Evolutionary conservation across 2,329 filamentous ascomycete species (phyloP).

Genomic region (Exophiala calicioides): DNA sequence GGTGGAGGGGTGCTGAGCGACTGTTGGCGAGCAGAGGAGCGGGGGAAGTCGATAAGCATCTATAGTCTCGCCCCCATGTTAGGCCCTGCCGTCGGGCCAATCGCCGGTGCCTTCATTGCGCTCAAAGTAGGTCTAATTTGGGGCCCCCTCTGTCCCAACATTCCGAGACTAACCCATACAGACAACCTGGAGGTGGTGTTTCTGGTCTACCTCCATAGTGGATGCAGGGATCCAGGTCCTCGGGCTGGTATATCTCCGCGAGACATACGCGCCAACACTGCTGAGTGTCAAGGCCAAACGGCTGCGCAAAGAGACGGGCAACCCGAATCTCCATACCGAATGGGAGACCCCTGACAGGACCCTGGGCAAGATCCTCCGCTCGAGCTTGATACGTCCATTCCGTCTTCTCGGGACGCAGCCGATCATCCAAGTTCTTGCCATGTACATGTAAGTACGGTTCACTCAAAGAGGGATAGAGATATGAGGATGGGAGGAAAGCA

Average conservation of each 20-base stretch:
- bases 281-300: conserved; percentile 59
- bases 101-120: conserved; percentile 66
- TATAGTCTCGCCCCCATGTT: conserved; percentile 66
- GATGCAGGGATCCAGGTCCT: conserved; percentile 62
- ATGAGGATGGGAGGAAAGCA: not conserved
- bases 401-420: conserved; percentile 57
- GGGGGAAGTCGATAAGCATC: conserved; percentile 63
- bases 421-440: conserved; percentile 56
- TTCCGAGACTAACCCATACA: conserved; percentile 32
- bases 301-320: conserved; percentile 45
- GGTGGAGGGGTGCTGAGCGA: conserved; percentile 57
- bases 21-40: conserved; percentile 61
- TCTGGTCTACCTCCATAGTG: conserved; percentile 66
- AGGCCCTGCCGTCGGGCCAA: conserved; percentile 65
- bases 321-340: conserved; percentile 42
- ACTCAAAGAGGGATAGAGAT: too few relatives aligned
- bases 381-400: conserved; percentile 54
- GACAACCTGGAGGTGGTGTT: conserved; percentile 72
- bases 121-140: conserved; percentile 40
- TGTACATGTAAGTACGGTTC: conserved; percentile 42
- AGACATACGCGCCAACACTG: conserved; percentile 67
- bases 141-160: not conserved
- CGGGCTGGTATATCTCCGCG: conserved; percentile 63
- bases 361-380: conserved; percentile 29
- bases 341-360: conserved; percentile 35